These are phyloP conservation scores for Pseudogymnoascus sp. DNA, from an alignment of 2,329 filamentous ascomycete species.

Conservation along the genomic window DNA sequence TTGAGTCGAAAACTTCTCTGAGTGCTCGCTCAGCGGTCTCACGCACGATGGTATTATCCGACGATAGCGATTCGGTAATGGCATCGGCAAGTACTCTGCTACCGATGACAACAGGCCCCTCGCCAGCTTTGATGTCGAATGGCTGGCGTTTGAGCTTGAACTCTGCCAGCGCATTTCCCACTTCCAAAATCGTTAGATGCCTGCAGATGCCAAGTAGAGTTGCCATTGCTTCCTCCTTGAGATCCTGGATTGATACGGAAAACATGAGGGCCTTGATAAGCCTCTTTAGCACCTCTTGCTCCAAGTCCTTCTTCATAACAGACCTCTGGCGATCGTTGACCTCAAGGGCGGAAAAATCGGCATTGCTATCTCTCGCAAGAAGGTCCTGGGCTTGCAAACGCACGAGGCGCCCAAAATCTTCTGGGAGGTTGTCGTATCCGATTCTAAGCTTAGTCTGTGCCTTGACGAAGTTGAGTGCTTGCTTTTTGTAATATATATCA, in stretches of 20 bases:
- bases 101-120: slow-evolving; percentile 81
- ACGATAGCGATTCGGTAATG: slow-evolving; percentile 81
- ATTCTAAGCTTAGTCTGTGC: slow-evolving; percentile 86
- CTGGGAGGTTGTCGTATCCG: slow-evolving; percentile 77
- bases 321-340: slow-evolving; percentile 73
- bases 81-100: slow-evolving; percentile 82
- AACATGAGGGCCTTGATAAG: slow-evolving; percentile 84
- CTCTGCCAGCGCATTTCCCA: slow-evolving; percentile 76
- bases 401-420: slow-evolving; percentile 77
- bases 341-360: slow-evolving; percentile 62
- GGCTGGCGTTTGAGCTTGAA: slow-evolving; percentile 67
- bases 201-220: slow-evolving; percentile 76
- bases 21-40: slow-evolving; percentile 76
- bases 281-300: slow-evolving; percentile 76
- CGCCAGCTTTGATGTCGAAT: slow-evolving; percentile 79
- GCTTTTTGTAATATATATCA: slow-evolving; percentile 84
- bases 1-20: slow-evolving; percentile 67
- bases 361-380: slow-evolving; percentile 61
- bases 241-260: slow-evolving; percentile 71
- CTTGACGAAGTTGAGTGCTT: slow-evolving; percentile 81
- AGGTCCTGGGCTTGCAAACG: slow-evolving; percentile 86
- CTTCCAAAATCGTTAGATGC: slow-evolving; percentile 84
- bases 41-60: slow-evolving; percentile 70
- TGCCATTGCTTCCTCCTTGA: slow-evolving; percentile 65
- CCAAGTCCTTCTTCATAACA: slow-evolving; percentile 74